Base-by-base conservation (phyloP, 2,329 filamentous ascomycete species). In the Trichoderma asperellum region DNA sequence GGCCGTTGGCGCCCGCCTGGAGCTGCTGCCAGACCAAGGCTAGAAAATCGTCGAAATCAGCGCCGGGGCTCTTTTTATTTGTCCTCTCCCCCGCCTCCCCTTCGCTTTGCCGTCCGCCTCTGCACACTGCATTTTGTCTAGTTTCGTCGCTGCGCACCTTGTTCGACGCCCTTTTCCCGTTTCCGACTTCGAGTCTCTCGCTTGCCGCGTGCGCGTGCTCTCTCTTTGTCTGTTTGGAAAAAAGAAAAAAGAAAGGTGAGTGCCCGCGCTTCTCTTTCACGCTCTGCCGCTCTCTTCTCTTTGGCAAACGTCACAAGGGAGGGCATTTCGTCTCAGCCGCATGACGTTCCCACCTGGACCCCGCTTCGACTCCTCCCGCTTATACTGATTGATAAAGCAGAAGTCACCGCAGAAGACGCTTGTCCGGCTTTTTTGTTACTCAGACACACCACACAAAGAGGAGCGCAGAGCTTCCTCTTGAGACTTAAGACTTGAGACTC, bases 261-360 rank as follows among this genome's bases (percentile, higher is more conserved):
- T 35, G 43, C 8, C 21, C 14, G 11, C 24, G 21, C 21, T 14
- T 52, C 40, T 24, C 40, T 43, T n/a, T 29, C 8, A 14, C 32
- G 11, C 57, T 29, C 57, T 27, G 40, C 57, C 34, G 14, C 57
- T 21, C 18, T 55, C 21, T 29, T 43, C 35, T 34, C 18, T 55
- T 29, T 55, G 21, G 18, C 24, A n/a, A 55, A 64, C 65, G 65
- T 61, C 65, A 68, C 57, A 62, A 68, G 56, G 56, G 29, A 60
- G 64, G 64, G 29, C 35, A 32, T 67, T 66, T 67, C 34, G 58
- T 56, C 66, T 68, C 66, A 68, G 66, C 66, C 66, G 66, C 66
- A 68, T 68, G 66, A 68, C 66, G 66, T 68, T 68, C 57, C 43
- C 57, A 68, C 66, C 56, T n/a, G n/a, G 60, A 59, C 68, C 60